Conservation (phyloP, 2,329 filamentous ascomycete species). For the Fusarium protoensiforme region DNA sequence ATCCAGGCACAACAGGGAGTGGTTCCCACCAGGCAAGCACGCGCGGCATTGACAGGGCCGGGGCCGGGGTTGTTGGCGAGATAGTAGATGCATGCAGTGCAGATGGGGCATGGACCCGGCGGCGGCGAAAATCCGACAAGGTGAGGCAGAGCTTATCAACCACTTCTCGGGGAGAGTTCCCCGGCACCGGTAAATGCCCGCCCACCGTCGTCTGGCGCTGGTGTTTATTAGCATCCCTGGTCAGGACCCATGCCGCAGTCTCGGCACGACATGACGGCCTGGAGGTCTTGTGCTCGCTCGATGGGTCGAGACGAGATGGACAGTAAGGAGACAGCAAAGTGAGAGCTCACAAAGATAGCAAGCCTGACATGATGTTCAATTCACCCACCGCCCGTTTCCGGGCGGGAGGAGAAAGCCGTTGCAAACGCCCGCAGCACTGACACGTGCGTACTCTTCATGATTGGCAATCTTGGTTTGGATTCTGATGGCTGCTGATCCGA, state of each 20-base stretch:
- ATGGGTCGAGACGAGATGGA: background rate
- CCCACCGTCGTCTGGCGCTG: slow-evolving; percentile 4
- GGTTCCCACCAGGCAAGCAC: slow-evolving; percentile 14
- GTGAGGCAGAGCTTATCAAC: slow-evolving; percentile 1
- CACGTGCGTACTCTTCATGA: background rate
- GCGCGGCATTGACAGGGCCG: slow-evolving; percentile 30
- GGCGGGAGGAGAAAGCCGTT: slow-evolving; percentile 15
- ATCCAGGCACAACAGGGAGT: slow-evolving; percentile 29
- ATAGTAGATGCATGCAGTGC: slow-evolving; percentile 19
- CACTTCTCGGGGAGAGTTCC: slow-evolving; percentile 27
- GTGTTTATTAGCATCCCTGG: slow-evolving; percentile 29
- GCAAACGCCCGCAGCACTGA: slow-evolving; percentile 22
- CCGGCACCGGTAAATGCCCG: slow-evolving; percentile 24
- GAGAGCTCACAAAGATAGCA: background rate
- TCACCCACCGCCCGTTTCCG: background rate
- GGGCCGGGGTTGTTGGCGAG: slow-evolving; percentile 11
- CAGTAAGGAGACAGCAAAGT: background rate
- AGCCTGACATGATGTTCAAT: background rate
- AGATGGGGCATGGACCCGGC: slow-evolving; percentile 11
- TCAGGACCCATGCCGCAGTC: slow-evolving; percentile 2
- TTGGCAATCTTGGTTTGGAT: slow-evolving; percentile 15
- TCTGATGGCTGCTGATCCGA: slow-evolving; percentile 22
- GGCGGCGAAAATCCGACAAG: slow-evolving; percentile 19
- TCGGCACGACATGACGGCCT: background rate
- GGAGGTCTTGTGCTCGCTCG: background rate